phyloP scores from a whole-genome alignment of 1,284 basidiomycete species.

The Ustilago curta region DNA sequence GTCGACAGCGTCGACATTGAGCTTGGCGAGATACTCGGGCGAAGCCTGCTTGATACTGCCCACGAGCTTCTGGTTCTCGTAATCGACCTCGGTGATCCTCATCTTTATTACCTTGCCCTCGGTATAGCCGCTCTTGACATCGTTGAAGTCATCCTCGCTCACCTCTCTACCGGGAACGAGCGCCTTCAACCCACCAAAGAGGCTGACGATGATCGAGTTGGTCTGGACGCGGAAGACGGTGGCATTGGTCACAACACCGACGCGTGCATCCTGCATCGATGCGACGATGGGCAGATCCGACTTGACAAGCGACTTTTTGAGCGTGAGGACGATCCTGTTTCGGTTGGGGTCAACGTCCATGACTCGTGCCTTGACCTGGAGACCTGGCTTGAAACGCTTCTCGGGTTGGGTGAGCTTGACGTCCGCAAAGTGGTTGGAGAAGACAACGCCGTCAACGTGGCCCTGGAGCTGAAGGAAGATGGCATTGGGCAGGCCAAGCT shows the following conservation, averaged over 20 bases:
- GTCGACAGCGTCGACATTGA: conserved; percentile 63
- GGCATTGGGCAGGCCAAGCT: conserved; percentile 55
- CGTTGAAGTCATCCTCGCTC: conserved; percentile 48
- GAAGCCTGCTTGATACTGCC: conserved; percentile 87
- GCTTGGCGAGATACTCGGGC: conserved; percentile 57
- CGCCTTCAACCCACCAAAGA: conserved; percentile 87
- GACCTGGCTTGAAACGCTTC: conserved; percentile 88
- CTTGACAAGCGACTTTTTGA: conserved; percentile 90
- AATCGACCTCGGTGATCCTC: conserved; percentile 80
- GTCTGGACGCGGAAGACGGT: conserved; percentile 74
- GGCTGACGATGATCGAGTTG: conserved; percentile 62
- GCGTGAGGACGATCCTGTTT: conserved; percentile 86
- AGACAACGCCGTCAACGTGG: conserved; percentile 83
- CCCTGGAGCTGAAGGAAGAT: conserved; percentile 67
- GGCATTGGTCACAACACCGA: conserved; percentile 82
- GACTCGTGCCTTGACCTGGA: conserved; percentile 88
- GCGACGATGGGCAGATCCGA: conserved; percentile 75
- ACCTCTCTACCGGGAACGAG: conserved; percentile 74
- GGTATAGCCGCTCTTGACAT: conserved; percentile 77
- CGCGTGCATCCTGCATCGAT: conserved; percentile 76
- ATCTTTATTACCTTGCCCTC: conserved; percentile 83
- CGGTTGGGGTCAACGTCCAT: conserved; percentile 84
- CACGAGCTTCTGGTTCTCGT: conserved; percentile 77
- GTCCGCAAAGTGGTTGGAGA: conserved; percentile 90
- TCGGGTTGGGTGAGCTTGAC: conserved; percentile 79